A percentile compares a stretch with the other conserved stretches of the same genome.
These are phyloP conservation scores for Gossypium anomalum DNA, from an alignment of 345 rosid species.

Conservation along the genomic window DNA sequence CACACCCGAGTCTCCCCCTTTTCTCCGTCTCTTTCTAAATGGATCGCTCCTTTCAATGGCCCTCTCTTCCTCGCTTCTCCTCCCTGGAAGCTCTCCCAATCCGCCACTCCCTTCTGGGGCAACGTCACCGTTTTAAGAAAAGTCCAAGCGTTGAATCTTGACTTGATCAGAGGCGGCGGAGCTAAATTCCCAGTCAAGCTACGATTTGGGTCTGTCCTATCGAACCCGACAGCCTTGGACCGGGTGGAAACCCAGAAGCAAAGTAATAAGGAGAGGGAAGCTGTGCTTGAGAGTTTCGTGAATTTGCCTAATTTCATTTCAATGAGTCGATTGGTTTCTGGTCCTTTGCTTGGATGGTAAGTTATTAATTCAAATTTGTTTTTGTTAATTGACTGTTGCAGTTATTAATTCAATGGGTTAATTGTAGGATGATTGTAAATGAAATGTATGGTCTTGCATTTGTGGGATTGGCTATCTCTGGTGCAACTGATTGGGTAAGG, in stretches of 20 bases:
- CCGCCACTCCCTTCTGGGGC: slow-evolving; percentile 71
- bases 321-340: slow-evolving; percentile 67
- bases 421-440: slow-evolving; percentile 75
- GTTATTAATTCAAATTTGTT: not conserved
- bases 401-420: not conserved
- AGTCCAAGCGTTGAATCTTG: slow-evolving; percentile 52
- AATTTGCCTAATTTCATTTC: slow-evolving; percentile 83
- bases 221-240: slow-evolving; percentile 17
- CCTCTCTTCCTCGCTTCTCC: slow-evolving; percentile 75
- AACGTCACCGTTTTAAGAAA: slow-evolving; percentile 42
- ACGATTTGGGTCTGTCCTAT: slow-evolving; percentile 22
- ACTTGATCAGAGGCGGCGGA: slow-evolving; percentile 36
- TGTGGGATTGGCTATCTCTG: slow-evolving; percentile 68
- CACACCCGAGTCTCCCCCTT: slow-evolving; percentile 21
- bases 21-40: slow-evolving; percentile 49
- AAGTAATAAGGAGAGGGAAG: slow-evolving; percentile 17
- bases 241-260: slow-evolving; percentile 23
- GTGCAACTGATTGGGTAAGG: slow-evolving; percentile 85
- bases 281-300: slow-evolving; percentile 48
- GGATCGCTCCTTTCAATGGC: slow-evolving; percentile 65
- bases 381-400: not conserved
- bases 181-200: slow-evolving; percentile 29
- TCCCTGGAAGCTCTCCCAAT: slow-evolving; percentile 88
- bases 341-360: slow-evolving; percentile 89
- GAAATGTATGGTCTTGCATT: slow-evolving; percentile 77